A percentile compares a stretch with the other conserved stretches of the same genome.
phyloP scores from a whole-genome alignment of 371 early-diverging fungal species.

The Mucor circinelloides region DNA sequence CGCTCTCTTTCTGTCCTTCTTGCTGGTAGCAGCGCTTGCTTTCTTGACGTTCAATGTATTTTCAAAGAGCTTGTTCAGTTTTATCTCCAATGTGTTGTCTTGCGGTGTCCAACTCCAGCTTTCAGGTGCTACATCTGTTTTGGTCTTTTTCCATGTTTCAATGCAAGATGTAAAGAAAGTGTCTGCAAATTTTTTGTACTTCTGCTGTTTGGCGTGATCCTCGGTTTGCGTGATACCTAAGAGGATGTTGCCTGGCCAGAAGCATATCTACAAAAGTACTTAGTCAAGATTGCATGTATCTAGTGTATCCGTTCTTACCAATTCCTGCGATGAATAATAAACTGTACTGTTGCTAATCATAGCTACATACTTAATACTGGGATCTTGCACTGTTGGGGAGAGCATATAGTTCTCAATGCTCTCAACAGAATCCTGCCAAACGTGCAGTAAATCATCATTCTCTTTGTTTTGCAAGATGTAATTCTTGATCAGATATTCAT shows the following conservation, averaged over 20 bases:
- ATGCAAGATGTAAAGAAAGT: slow-evolving; percentile 33
- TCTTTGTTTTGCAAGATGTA: slow-evolving; percentile 59
- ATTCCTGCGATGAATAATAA: slow-evolving; percentile 29
- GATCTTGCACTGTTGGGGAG: slow-evolving; percentile 30
- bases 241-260: slow-evolving; percentile 45
- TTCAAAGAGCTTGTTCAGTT: not conserved
- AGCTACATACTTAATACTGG: slow-evolving; percentile 39
- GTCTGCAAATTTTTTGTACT: slow-evolving; percentile 27
- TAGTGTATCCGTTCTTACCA: slow-evolving; percentile 17
- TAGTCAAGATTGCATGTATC: not conserved
- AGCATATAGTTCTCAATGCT: slow-evolving; percentile 49
- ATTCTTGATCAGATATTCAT: slow-evolving; percentile 78
- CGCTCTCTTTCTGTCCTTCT: not conserved
- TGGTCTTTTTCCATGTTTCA: slow-evolving; percentile 31
- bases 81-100: not conserved
- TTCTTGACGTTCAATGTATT: slow-evolving; percentile 1
- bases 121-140: slow-evolving; percentile 39
- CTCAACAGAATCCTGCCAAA: slow-evolving; percentile 40
- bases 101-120: slow-evolving; percentile 36
- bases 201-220: slow-evolving; percentile 4
- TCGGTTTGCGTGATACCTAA: slow-evolving; percentile 27
- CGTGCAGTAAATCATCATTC: slow-evolving; percentile 26
- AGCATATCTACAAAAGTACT: slow-evolving; percentile 30
- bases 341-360: slow-evolving; percentile 21
- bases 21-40: not conserved